Evolutionary conservation across 23 red algal genomes (phyloP).

Genomic region (Gracilaria gracilis): DNA sequence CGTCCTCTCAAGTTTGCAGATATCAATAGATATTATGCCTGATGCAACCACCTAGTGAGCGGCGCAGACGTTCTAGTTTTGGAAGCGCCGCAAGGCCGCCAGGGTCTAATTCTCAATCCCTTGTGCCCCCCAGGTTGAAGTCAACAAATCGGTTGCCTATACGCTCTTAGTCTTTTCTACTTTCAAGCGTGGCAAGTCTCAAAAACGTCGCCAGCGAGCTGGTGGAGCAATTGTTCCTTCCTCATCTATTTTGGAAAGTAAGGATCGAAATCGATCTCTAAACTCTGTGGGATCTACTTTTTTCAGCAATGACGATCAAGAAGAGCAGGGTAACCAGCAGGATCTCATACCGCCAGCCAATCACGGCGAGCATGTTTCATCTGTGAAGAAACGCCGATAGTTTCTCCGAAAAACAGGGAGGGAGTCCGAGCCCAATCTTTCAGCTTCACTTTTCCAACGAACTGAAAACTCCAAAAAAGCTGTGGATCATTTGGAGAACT

Average conservation of each 20-base stretch:
- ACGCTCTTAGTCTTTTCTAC: neutral
- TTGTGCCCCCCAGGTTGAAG: neutral
- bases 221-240: neutral
- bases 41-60: neutral
- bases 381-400: neutral
- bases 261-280: slow-evolving; percentile 10
- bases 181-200: slow-evolving; percentile 28
- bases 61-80: slow-evolving; percentile 9
- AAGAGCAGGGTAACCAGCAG: neutral
- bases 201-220: slow-evolving; percentile 34
- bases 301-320: slow-evolving; percentile 14
- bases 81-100: neutral
- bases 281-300: neutral
- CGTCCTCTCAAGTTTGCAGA: neutral
- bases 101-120: neutral
- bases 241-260: slow-evolving; percentile 7
- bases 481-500: slow-evolving; percentile 31
- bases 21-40: neutral
- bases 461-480: neutral
- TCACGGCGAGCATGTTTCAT: neutral
- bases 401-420: neutral
- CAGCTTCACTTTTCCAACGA: neutral
- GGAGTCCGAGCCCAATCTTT: neutral
- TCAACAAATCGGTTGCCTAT: neutral
- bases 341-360: neutral